Base-by-base conservation (phyloP, 2,329 filamentous ascomycete species). In the Chrysosporium queenslandicum region DNA sequence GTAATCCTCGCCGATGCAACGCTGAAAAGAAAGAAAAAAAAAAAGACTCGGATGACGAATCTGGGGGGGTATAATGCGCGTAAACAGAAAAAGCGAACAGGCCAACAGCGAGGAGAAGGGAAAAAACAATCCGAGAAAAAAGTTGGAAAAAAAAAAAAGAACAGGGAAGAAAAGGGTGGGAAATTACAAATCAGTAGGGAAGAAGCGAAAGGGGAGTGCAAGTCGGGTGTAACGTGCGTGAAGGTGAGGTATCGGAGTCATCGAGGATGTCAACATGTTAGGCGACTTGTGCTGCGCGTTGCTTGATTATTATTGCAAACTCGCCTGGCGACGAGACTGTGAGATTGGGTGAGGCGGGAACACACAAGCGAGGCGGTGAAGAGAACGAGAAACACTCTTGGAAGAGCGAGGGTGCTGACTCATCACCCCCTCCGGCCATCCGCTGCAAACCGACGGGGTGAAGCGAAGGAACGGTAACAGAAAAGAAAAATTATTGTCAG, bases 261-360 rank as follows among this genome's bases (percentile, higher is more conserved):
- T n/a, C n/a, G n/a, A n/a, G n/a, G n/a, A n/a, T n/a, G n/a, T n/a
- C n/a, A n/a, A n/a, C n/a, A n/a, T n/a, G n/a, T n/a, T n/a, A n/a
- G n/a, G n/a, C n/a, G n/a, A n/a, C n/a, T n/a, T n/a, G n/a, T n/a
- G n/a, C n/a, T n/a, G n/a, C n/a, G n/a, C n/a, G n/a, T n/a, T n/a
- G n/a, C n/a, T n/a, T n/a, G n/a, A n/a, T n/a, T n/a, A n/a, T n/a
- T 27, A 41, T 32, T 50, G 25, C 34, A 40, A 50, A 41, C 36
- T 41, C 27, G 34, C 36, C 34, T 14, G 25, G 48, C 30, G 39
- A 7, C 6, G 40, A 30, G 30, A 34, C n/a, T n/a, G n/a, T n/a
- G 49, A 45, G 29, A 48, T 7, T 32, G 32, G 43, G 49, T 43
- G 48, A 50, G 50, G 50, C 32, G 37, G 37, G 20, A 41, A 29